Evolutionary conservation across 352 stramenopile genomes (phyloP).

Genomic region (Globisporangium sylvaticum): DNA sequence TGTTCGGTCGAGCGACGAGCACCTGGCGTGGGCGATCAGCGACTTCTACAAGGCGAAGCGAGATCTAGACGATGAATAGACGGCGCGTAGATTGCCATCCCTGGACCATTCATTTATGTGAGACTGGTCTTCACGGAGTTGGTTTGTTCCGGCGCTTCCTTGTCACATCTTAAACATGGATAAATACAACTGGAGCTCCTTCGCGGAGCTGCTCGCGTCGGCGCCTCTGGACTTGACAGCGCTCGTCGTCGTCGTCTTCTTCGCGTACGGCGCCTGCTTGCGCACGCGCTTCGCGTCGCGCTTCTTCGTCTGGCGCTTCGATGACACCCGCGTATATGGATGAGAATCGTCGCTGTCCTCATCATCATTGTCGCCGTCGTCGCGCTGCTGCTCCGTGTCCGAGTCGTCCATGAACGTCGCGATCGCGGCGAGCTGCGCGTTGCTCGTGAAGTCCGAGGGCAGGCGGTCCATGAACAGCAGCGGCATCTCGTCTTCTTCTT

Average conservation of each 20-base stretch:
- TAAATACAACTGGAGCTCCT: constrained; percentile 57
- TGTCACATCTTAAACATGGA: constrained; percentile 46
- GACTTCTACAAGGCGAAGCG: constrained; percentile 35
- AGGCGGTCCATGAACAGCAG: constrained; percentile 76
- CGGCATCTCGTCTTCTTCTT: constrained; percentile 45
- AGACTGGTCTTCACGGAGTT: too few relatives aligned
- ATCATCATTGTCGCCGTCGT: constrained; percentile 5
- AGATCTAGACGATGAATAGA: background rate
- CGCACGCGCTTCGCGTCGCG: background rate
- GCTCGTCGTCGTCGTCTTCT: background rate
- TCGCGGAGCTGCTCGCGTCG: constrained; percentile 21
- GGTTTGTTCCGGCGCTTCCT: too few relatives aligned
- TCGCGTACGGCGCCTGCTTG: constrained; percentile 27
- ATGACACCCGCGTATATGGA: background rate
- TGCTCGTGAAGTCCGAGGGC: constrained; percentile 60
- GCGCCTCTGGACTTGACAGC: background rate
- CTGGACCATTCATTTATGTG: background rate
- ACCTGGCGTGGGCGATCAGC: constrained; percentile 58
- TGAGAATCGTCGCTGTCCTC: background rate
- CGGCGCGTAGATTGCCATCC: background rate
- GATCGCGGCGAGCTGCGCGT: constrained; percentile 66
- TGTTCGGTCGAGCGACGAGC: constrained; percentile 27
- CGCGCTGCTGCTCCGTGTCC: constrained; percentile 25
- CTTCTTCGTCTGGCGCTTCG: constrained; percentile 2
- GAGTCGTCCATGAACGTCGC: constrained; percentile 70